Evolutionary conservation across 2,329 filamentous ascomycete species (phyloP).

Genomic region (Apiospora koreana): DNA sequence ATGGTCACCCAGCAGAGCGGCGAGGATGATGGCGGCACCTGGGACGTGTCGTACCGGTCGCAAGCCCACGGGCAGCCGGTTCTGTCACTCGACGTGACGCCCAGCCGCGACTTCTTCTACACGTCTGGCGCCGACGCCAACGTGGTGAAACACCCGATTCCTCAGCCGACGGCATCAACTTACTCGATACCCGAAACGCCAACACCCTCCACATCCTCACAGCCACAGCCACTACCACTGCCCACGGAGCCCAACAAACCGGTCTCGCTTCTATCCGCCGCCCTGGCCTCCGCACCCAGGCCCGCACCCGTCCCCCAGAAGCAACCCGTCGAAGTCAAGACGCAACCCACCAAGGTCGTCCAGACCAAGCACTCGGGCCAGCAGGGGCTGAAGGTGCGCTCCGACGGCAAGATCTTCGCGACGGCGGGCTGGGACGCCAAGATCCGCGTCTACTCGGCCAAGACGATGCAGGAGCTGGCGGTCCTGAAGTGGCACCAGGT

Average conservation of each 20-base stretch:
- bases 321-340: constrained; percentile 24
- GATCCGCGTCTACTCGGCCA: constrained; percentile 77
- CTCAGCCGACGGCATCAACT: constrained; percentile 22
- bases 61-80: constrained; percentile 78
- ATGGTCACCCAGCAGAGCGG: constrained; percentile 61
- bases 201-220: neutral
- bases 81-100: constrained; percentile 67
- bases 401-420: constrained; percentile 80
- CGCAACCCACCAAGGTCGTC: constrained; percentile 57
- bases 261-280: constrained; percentile 31
- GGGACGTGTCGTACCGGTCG: constrained; percentile 60
- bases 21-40: constrained; percentile 34
- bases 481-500: constrained; percentile 93
- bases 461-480: constrained; percentile 82
- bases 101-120: constrained; percentile 60
- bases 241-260: neutral
- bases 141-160: constrained; percentile 74
- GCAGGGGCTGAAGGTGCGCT: constrained; percentile 75
- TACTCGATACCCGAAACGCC: constrained; percentile 2
- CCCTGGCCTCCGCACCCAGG: constrained; percentile 24
- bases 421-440: constrained; percentile 92
- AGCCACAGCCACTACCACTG: no score
- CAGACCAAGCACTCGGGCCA: constrained; percentile 91
- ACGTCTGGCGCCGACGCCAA: constrained; percentile 82
- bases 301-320: constrained; percentile 19